phyloP scores from a whole-genome alignment of 2,329 filamentous ascomycete genomes.

The Mariannaea sp. region DNA sequence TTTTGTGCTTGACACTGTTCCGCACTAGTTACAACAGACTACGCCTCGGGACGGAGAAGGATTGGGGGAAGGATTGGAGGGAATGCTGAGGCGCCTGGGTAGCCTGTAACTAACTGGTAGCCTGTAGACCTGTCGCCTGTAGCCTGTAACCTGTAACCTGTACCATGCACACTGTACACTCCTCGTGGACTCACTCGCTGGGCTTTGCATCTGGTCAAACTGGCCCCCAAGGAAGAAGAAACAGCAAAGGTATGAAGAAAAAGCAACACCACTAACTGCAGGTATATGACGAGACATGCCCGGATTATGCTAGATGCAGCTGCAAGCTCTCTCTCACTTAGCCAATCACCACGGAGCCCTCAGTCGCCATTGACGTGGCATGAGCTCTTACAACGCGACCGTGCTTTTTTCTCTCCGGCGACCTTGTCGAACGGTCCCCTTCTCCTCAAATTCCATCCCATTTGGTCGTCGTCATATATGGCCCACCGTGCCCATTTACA shows the following conservation, averaged over 20 bases:
- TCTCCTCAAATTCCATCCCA: not conserved
- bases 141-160: too few relatives aligned
- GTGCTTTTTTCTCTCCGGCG: not conserved
- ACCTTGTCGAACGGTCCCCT: not conserved
- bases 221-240: too few relatives aligned
- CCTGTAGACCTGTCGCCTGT: too few relatives aligned
- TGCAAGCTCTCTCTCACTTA: slow-evolving; percentile 6
- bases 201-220: too few relatives aligned
- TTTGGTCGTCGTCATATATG: not conserved
- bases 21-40: not conserved
- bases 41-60: not conserved
- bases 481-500: too few relatives aligned
- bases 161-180: too few relatives aligned
- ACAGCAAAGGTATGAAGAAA: too few relatives aligned
- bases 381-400: not conserved
- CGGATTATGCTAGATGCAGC: not conserved
- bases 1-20: too few relatives aligned
- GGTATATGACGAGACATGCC: not conserved
- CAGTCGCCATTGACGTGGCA: slow-evolving; percentile 10
- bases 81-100: not conserved
- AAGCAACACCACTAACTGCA: not conserved
- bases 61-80: not conserved
- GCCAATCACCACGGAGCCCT: not conserved
- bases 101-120: not conserved
- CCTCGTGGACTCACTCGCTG: too few relatives aligned